phyloP scores from a whole-genome alignment of 2,329 filamentous ascomycete genomes.

The Fusarium sp. region DNA sequence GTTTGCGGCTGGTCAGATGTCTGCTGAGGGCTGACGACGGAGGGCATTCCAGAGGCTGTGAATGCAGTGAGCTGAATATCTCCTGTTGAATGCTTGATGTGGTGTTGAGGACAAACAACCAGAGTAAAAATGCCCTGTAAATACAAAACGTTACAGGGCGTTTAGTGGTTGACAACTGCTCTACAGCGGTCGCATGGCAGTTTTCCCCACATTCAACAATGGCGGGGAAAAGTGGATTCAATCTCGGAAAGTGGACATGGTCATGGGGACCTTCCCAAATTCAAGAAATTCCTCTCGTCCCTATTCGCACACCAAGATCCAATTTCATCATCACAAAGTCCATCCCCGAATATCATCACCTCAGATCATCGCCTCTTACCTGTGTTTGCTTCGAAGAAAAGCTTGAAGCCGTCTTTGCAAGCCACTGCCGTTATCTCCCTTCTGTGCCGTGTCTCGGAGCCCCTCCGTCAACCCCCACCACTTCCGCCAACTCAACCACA shows the following conservation, averaged over 20 bases:
- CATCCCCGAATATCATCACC: neutral
- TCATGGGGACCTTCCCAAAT: conserved; percentile 25
- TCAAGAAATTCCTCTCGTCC: conserved; percentile 26
- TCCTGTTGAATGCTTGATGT: neutral
- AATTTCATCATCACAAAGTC: conserved; percentile 12
- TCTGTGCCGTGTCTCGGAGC: conserved; percentile 17
- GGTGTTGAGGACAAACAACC: neutral
- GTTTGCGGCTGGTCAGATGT: conserved; percentile 23
- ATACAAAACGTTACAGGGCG: conserved; percentile 9
- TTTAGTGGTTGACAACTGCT: conserved; percentile 15
- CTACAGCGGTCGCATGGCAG: neutral
- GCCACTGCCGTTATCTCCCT: neutral
- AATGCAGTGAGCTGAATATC: neutral
- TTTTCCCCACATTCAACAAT: conserved; percentile 32
- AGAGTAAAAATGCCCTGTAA: neutral
- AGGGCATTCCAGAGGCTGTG: neutral
- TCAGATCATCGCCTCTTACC: neutral
- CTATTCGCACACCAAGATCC: neutral
- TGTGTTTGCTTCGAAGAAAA: neutral
- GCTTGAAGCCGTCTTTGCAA: neutral
- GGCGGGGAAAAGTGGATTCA: conserved; percentile 36
- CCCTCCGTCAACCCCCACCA: conserved; percentile 30
- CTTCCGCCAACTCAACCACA: conserved; percentile 16
- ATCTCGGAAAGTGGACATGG: conserved; percentile 6
- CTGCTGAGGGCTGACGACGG: neutral